Conservation (phyloP, 345 rosid species). For the Streptanthus diversifolius region DNA sequence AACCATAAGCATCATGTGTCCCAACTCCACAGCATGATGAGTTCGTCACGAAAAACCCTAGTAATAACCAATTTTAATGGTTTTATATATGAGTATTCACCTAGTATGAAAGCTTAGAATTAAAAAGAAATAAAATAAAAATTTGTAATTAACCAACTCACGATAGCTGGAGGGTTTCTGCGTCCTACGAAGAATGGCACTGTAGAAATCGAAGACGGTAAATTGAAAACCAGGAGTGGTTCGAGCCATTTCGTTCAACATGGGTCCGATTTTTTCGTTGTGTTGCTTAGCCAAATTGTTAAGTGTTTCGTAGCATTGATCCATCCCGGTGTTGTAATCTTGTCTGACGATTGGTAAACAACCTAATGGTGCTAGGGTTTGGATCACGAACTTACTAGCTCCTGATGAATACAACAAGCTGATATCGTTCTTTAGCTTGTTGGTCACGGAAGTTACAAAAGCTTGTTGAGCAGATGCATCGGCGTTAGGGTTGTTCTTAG, state of each 20-base stretch:
- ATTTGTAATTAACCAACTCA: conserved; percentile 2
- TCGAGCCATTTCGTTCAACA: conserved; percentile 25
- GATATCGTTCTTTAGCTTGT: conserved; percentile 18
- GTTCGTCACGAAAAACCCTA: not conserved
- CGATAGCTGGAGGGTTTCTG: not conserved
- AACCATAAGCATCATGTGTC: conserved; percentile 24
- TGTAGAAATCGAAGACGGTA: conserved; percentile 32
- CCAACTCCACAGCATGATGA: conserved; percentile 17
- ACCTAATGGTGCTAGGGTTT: conserved; percentile 38
- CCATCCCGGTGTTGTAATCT: conserved; percentile 1
- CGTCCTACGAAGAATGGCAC: conserved; percentile 11
- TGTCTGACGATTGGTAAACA: conserved; percentile 36
- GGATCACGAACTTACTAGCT: conserved; percentile 33
- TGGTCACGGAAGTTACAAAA: conserved; percentile 28
- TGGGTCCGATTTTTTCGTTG: conserved; percentile 21
- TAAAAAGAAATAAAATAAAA: not conserved
- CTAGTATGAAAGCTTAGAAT: not conserved
- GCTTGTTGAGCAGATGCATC: conserved; percentile 31
- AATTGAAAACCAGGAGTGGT: conserved; percentile 19
- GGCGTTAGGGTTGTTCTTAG: conserved; percentile 6
- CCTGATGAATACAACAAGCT: conserved; percentile 17
- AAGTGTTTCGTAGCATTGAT: conserved; percentile 17
- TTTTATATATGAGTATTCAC: not conserved
- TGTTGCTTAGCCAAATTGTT: conserved; percentile 31
- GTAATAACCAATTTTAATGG: not conserved